Percentiles rank a stretch among this genome's conserved stretches.
phyloP scores from a whole-genome alignment of 441 rosid species.

The Jatropha multifida region DNA sequence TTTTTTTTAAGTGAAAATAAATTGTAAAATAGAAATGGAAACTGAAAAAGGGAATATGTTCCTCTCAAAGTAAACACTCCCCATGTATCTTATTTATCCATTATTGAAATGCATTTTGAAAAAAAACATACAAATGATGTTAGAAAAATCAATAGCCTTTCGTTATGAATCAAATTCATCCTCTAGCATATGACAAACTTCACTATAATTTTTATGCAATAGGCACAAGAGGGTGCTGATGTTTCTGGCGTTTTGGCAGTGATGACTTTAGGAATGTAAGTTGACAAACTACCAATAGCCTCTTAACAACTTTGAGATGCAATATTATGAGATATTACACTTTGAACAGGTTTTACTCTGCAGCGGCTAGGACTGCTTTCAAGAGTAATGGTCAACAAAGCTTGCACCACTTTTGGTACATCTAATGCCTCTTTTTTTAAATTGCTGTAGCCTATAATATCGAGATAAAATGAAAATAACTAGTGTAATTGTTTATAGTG shows the following conservation, averaged over 20 bases:
- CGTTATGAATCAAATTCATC: background rate
- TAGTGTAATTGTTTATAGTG: background rate
- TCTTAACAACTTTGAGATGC: slow-evolving; percentile 17
- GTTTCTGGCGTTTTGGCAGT: slow-evolving; percentile 93
- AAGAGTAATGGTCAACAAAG: slow-evolving; percentile 93
- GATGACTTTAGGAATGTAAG: slow-evolving; percentile 97
- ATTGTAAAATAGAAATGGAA: background rate
- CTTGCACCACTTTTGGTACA: slow-evolving; percentile 93
- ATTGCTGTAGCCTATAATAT: slow-evolving; percentile 8
- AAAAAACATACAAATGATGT: background rate
- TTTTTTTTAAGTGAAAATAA: background rate
- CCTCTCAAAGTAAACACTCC: background rate
- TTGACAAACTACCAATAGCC: slow-evolving; percentile 19
- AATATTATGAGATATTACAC: slow-evolving; percentile 22
- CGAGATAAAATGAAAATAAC: background rate
- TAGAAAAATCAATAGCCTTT: background rate
- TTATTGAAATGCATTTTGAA: background rate
- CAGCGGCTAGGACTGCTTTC: slow-evolving; percentile 87
- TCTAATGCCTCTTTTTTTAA: slow-evolving; percentile 13
- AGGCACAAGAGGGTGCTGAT: slow-evolving; percentile 89
- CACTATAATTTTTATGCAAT: slow-evolving; percentile 27
- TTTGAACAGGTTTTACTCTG: slow-evolving; percentile 84
- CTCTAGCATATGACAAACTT: slow-evolving; percentile 18
- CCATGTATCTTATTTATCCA: background rate
- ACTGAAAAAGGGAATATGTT: background rate